A percentile compares a stretch with the other conserved stretches of the same genome.
phyloP scores from a whole-genome alignment of 2,329 filamentous ascomycete species.

The Scortechinia acanthostroma region DNA sequence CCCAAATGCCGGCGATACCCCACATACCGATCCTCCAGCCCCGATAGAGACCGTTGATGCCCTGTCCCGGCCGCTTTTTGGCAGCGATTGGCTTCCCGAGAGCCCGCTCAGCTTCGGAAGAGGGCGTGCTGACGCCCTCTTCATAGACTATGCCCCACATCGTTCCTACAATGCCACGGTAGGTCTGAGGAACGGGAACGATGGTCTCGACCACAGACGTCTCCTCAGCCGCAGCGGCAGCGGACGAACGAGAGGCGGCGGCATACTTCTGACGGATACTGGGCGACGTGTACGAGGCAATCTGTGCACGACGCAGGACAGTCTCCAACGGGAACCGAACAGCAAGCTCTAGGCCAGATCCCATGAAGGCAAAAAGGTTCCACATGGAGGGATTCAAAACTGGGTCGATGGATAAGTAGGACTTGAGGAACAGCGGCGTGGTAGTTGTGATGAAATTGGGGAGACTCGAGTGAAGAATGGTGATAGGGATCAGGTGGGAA shows the following conservation, averaged over 20 bases:
- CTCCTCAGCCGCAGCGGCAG: not conserved
- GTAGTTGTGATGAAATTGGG: conserved; percentile 51
- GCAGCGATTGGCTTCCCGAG: not conserved
- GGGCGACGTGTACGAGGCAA: conserved; percentile 19
- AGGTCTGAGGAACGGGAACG: conserved; percentile 52
- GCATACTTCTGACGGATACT: not conserved
- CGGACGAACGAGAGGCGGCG: not conserved
- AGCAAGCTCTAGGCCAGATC: conserved; percentile 52
- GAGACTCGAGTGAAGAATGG: conserved; percentile 53
- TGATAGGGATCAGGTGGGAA: conserved; percentile 47
- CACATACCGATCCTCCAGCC: conserved; percentile 44
- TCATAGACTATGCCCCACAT: conserved; percentile 58
- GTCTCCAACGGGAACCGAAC: conserved; percentile 62
- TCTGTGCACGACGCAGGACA: conserved; percentile 56
- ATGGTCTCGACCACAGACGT: conserved; percentile 37
- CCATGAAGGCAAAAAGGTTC: conserved; percentile 49
- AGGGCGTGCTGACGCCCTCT: conserved; percentile 28
- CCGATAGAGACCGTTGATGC: conserved; percentile 38
- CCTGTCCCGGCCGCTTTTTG: conserved; percentile 19
- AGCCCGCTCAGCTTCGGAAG: not conserved
- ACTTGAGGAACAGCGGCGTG: conserved; percentile 52
- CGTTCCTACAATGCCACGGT: conserved; percentile 52
- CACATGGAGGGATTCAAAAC: conserved; percentile 51
- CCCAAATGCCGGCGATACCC: conserved; percentile 42
- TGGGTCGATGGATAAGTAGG: conserved; percentile 52